Evolutionary conservation across 169 alveolate genomes (phyloP), one percentile per base, ranked within the genome.

Genomic region (Eimeria tenella): DNA sequence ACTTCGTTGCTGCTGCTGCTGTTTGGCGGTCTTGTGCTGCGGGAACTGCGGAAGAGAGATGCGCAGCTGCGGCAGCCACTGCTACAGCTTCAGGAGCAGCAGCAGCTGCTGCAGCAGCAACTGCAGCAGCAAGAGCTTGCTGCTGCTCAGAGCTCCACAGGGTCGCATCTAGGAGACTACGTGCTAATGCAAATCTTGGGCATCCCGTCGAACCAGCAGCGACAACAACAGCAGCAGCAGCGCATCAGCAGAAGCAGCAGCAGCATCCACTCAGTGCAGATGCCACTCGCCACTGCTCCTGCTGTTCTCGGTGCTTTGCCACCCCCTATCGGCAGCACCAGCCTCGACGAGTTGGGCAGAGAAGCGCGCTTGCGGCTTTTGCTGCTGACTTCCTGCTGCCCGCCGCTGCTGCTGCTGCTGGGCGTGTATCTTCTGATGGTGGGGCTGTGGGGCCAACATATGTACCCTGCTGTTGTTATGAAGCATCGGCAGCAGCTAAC

Each of bases 41-140:
- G 77, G 19, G 77, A 68, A n/a, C 77, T 68, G 4, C 77, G 77
- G 13, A 68, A 68, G 77, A 15, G 77, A 21, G 77, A 68, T n/a
- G 77, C 77, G 50, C 42, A 11, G 77, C 21, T 68, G 77, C 77
- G 21, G 42, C 77, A 68, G 42, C 77, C 77, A 0, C 19, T 68
- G 77, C 77, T 68, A n/a, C 77, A 68, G 50, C 77, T 68, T 10
- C 77, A 68, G 77, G 68, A 58, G 68, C 77, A 68, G 42, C 77
- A 68, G 50, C 77, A 68, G 50, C 77, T 68, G 77, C 68, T 58
- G 68, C 68, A 58, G 68, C 77, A 68, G 42, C 77, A 68, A 10
- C 42, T 68, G 77, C 77, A 19, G 42, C 77, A 68, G 21, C 77
- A 68, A n/a, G 77, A 68, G 55, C 21, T 68, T 21, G 77, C 42